phyloP scores from a whole-genome alignment of 306 rosid genomes.

The Inga oerstediana region DNA sequence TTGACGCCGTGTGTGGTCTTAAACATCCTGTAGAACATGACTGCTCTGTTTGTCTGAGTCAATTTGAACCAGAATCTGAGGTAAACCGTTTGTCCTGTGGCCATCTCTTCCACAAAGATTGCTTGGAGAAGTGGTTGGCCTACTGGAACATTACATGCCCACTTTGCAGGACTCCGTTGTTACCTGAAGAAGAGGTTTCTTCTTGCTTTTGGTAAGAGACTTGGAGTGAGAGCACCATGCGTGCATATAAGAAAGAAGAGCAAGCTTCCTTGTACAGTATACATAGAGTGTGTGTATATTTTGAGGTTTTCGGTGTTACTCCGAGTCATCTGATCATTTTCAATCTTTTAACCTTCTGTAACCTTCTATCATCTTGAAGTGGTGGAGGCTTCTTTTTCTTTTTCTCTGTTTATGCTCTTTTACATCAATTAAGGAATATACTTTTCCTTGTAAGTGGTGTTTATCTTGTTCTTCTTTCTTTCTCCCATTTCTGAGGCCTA shows the following conservation, averaged over 20 bases:
- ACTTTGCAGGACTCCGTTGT: conserved; percentile 81
- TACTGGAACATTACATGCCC: conserved; percentile 96
- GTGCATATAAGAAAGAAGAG: conserved; percentile 21
- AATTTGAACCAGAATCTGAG: conserved; percentile 76
- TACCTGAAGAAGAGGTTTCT: conserved; percentile 64
- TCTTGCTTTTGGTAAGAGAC: conserved; percentile 56
- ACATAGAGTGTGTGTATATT: conserved; percentile 56
- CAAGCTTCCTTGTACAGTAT: conserved; percentile 53
- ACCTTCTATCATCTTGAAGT: conserved; percentile 25
- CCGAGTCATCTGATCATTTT: conserved; percentile 39
- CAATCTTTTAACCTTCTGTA: conserved; percentile 23
- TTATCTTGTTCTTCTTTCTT: conserved; percentile 21
- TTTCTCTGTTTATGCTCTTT: conserved; percentile 29
- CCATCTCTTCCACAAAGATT: conserved; percentile 77
- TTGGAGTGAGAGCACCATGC: conserved; percentile 24
- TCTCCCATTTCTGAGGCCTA: background rate
- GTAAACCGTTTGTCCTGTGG: conserved; percentile 77
- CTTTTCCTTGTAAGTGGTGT: conserved; percentile 34
- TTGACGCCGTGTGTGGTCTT: conserved; percentile 40
- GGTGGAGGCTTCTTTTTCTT: conserved; percentile 34
- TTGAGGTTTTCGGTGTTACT: conserved; percentile 43
- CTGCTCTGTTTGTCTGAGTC: conserved; percentile 78
- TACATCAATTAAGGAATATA: background rate
- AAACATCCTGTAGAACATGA: conserved; percentile 61
- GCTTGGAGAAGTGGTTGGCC: conserved; percentile 92